Evolutionary conservation across 257 asterid species (phyloP).

Genomic region (Cynanchum wilfordii): DNA sequence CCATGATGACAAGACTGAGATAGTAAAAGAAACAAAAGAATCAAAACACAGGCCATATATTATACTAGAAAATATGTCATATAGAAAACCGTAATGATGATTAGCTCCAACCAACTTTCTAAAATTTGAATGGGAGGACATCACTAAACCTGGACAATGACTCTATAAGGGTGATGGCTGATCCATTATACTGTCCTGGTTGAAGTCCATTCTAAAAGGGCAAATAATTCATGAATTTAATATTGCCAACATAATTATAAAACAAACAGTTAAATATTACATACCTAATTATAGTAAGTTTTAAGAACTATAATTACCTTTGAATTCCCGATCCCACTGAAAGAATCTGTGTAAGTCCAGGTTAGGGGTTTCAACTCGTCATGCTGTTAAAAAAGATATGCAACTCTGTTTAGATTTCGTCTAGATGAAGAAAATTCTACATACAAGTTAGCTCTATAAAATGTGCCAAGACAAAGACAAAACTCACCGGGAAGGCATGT

Average conservation of each 20-base stretch:
- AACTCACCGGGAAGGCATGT: constrained; percentile 90
- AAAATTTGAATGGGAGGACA: background rate
- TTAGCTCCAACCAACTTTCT: background rate
- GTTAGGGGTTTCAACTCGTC: constrained; percentile 93
- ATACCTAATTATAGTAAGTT: constrained; percentile 11
- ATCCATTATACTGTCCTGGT: constrained; percentile 72
- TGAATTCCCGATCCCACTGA: constrained; percentile 87
- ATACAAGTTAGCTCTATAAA: background rate
- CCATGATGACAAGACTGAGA: constrained; percentile 77
- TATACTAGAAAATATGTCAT: background rate
- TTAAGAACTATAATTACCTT: constrained; percentile 42
- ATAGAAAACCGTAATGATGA: background rate
- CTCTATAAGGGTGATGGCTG: constrained; percentile 88
- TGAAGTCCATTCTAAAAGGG: constrained; percentile 65
- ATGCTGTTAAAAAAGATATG: constrained; percentile 49
- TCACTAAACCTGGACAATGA: constrained; percentile 72
- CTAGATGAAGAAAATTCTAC: background rate
- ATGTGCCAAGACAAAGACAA: background rate
- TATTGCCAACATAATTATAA: constrained; percentile 1
- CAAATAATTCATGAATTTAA: constrained; percentile 20
- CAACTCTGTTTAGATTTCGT: background rate
- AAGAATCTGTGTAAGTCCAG: constrained; percentile 71
- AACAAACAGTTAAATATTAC: background rate
- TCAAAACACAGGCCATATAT: constrained; percentile 2
- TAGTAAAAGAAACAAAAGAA: constrained; percentile 3